Conservation (phyloP, 164 flowering plant genomes). For the Macadamia tetraphylla region DNA sequence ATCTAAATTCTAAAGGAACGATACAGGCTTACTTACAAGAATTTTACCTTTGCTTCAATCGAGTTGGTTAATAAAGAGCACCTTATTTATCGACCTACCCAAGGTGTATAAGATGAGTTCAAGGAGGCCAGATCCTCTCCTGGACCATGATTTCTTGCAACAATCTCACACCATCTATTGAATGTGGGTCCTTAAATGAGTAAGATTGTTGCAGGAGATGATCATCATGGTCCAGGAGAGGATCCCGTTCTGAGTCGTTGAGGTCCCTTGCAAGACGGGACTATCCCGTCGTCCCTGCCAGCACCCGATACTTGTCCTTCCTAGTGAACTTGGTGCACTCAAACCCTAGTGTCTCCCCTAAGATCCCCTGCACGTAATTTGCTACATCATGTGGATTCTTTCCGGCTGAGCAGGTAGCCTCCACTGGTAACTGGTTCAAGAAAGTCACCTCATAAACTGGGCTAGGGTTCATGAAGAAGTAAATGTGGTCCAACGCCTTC, state of each 20-base stretch:
- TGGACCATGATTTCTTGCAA: too few species aligned
- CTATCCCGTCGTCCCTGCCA: constrained; percentile 91
- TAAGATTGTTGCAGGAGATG: too few species aligned
- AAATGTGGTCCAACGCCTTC: constrained; percentile 82
- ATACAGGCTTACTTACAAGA: too few species aligned
- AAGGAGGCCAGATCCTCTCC: too few species aligned
- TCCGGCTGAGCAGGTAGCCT: constrained; percentile 84
- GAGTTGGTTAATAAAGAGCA: too few species aligned
- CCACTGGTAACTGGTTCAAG: constrained; percentile 78
- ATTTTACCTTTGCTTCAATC: too few species aligned
- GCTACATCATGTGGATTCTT: constrained; percentile 89
- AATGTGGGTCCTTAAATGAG: too few species aligned
- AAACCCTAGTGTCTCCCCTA: constrained; percentile 85
- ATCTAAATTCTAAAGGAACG: too few species aligned
- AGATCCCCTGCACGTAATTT: constrained; percentile 77
- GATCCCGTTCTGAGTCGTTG: too few species aligned
- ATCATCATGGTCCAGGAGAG: too few species aligned
- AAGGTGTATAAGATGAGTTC: constrained; percentile 23
- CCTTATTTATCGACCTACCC: constrained; percentile 11
- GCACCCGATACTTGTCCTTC: constrained; percentile 81
- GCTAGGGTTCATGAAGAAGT: constrained; percentile 95
- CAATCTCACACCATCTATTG: too few species aligned
- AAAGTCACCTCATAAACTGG: constrained; percentile 89
- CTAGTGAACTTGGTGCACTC: constrained; percentile 91
- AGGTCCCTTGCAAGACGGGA: not conserved